Percentiles rank a stretch among this genome's conserved stretches.
Conservation (phyloP, 2,329 filamentous ascomycete species). For the Fusarium foetens region DNA sequence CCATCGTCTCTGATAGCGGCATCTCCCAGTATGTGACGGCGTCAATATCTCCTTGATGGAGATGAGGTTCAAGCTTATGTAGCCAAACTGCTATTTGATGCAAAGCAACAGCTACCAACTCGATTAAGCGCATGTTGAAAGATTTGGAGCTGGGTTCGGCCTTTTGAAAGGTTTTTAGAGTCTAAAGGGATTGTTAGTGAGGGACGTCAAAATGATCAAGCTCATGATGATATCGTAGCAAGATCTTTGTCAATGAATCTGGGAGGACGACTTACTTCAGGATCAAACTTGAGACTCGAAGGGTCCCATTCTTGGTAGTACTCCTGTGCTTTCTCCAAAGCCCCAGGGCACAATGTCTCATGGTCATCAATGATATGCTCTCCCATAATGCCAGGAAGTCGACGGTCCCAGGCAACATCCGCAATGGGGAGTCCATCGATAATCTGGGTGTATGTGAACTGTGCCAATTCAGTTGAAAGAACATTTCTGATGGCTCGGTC, state of each 20-base stretch:
- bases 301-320: conserved; percentile 10
- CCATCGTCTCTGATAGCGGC: not conserved
- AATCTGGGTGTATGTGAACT: conserved; percentile 30
- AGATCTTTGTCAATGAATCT: fast-evolving
- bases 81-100: conserved; percentile 17
- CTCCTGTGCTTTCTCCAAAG: not conserved
- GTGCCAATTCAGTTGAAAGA: conserved; percentile 3
- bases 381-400: conserved; percentile 17
- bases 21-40: conserved; percentile 14
- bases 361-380: conserved; percentile 28
- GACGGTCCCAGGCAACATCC: conserved; percentile 19
- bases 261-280: not conserved
- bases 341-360: conserved; percentile 7
- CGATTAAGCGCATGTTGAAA: conserved; percentile 1
- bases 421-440: conserved; percentile 27
- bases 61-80: conserved; percentile 8
- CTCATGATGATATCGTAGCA: not conserved
- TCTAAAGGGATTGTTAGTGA: not conserved
- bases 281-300: conserved; percentile 13
- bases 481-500: conserved; percentile 6
- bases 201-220: fast-evolving
- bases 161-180: not conserved
- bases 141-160: not conserved
- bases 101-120: conserved; percentile 7
- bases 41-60: conserved; percentile 16